Conservation (phyloP, 495 filamentous ascomycete species). For the Glarea lozoyensis region DNA sequence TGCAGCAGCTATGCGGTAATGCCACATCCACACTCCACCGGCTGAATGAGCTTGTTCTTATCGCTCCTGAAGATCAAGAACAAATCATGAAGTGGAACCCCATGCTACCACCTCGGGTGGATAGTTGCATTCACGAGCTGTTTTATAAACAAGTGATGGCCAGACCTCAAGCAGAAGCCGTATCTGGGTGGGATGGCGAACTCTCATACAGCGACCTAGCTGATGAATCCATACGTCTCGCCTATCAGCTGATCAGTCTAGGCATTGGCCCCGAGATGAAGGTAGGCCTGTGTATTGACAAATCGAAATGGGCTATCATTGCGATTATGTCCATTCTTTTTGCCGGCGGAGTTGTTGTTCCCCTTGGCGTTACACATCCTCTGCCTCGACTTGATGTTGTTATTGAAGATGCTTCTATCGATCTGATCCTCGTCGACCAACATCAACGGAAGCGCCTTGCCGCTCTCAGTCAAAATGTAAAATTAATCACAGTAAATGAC, state of each 20-base stretch:
- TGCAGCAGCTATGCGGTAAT: neutral
- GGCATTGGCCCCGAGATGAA: neutral
- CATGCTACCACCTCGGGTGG: neutral
- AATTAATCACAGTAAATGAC: neutral
- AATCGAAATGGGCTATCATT: conserved; percentile 31
- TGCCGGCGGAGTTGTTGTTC: conserved; percentile 36
- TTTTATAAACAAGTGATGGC: neutral
- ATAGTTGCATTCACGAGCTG: conserved; percentile 4
- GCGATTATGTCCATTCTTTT: conserved; percentile 32
- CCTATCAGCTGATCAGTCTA: neutral
- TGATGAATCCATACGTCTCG: neutral
- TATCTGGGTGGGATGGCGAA: conserved; percentile 28
- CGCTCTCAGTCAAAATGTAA: neutral
- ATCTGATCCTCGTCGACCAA: neutral
- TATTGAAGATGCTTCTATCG: neutral
- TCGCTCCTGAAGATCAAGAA: neutral
- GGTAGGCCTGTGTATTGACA: conserved; percentile 25
- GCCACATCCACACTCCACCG: neutral
- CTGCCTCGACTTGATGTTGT: neutral
- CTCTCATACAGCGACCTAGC: conserved; percentile 20
- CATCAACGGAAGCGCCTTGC: neutral
- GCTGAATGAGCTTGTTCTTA: neutral
- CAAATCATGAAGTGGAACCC: neutral
- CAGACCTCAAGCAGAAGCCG: conserved; percentile 11
- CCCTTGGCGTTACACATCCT: conserved; percentile 34